Percentiles rank a stretch among this genome's conserved stretches.
Evolutionary conservation across 78 protist species (phyloP).

Genomic region (Monosiga brevicollis): DNA sequence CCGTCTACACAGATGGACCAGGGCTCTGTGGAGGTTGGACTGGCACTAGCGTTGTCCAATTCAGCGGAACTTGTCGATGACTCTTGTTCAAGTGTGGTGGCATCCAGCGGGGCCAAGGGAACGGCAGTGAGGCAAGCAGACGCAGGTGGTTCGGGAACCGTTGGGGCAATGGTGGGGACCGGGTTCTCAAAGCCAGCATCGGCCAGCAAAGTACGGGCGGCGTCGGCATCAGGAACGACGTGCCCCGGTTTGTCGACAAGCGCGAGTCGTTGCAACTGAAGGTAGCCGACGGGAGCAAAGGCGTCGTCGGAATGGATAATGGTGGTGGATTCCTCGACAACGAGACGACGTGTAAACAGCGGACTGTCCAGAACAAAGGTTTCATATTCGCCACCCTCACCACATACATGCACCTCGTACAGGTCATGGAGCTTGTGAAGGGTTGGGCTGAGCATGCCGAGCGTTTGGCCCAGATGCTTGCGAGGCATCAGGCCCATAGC

Average conservation of each 20-base stretch:
- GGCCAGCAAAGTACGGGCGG: neutral
- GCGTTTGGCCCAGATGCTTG: conserved; percentile 59
- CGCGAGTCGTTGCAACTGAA: neutral
- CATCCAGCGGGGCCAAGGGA: no score
- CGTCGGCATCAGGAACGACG: neutral
- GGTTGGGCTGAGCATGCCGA: conserved; percentile 34
- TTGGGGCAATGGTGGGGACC: neutral
- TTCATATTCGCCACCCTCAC: conserved; percentile 99
- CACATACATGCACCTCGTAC: conserved; percentile 70
- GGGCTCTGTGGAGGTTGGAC: no score
- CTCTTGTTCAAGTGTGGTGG: no score
- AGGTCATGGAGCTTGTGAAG: conserved; percentile 21
- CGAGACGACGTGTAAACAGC: conserved; percentile 35
- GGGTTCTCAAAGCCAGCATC: neutral
- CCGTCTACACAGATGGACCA: no score
- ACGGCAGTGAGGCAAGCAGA: neutral
- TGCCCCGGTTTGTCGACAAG: conserved; percentile 15
- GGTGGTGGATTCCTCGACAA: neutral
- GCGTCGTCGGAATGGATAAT: conserved; percentile 11
- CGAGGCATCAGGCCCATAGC: conserved; percentile 24
- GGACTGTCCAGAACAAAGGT: conserved; percentile 84
- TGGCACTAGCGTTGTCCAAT: no score
- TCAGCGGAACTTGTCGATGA: no score
- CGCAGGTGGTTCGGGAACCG: neutral
- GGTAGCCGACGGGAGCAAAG: conserved; percentile 42